A percentile compares a stretch with the other conserved stretches of the same genome.
These are phyloP conservation scores for Calonectria crousiana DNA, from an alignment of 2,329 filamentous ascomycete species.

Conservation along the genomic window DNA sequence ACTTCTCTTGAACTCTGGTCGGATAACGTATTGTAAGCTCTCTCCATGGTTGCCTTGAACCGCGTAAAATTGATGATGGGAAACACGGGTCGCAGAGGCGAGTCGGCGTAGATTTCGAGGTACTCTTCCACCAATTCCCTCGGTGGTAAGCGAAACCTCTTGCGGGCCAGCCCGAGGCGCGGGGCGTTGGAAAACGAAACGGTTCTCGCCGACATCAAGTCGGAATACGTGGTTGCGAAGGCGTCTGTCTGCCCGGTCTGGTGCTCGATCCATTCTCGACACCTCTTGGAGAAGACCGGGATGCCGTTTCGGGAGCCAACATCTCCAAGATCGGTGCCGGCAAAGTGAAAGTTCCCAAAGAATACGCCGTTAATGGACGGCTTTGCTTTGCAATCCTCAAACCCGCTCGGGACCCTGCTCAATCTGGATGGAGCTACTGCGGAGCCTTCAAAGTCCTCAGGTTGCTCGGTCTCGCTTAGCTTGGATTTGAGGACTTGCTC, in stretches of 20 bases:
- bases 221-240: background rate
- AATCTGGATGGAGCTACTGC: background rate
- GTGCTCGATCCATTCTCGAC: background rate
- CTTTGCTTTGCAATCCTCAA: background rate
- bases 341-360: background rate
- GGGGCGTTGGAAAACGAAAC: background rate
- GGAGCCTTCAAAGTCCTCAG: background rate
- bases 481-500: background rate
- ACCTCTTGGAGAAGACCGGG: background rate
- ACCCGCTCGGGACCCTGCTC: background rate
- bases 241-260: background rate
- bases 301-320: background rate
- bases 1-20: background rate
- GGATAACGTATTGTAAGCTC: background rate
- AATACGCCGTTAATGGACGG: background rate
- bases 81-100: background rate
- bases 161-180: background rate
- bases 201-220: background rate
- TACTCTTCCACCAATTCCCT: background rate
- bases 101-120: background rate
- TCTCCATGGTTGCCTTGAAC: background rate
- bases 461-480: background rate
- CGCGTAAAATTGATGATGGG: background rate
- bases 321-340: background rate
- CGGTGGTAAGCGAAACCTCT: background rate